A percentile compares a stretch with the other conserved stretches of the same genome.
These are phyloP conservation scores for Micromonas pusilla DNA, from an alignment of 139 green algal genomes.

Conservation along the genomic window DNA sequence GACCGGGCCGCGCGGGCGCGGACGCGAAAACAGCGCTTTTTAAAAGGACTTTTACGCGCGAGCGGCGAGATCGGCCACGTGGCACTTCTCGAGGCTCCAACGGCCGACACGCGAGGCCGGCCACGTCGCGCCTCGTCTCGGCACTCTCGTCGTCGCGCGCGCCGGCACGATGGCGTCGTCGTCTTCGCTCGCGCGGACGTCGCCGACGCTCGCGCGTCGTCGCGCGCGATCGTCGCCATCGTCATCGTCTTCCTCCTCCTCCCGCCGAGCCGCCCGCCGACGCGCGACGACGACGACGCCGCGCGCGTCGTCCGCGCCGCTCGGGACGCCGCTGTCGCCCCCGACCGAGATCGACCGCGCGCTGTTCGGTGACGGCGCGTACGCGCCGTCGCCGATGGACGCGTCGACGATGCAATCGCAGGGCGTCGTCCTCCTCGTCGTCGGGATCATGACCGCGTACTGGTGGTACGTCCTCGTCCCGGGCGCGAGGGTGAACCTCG, in stretches of 20 bases:
- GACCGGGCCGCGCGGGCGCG: no score
- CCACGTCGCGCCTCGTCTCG: no score
- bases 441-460: conserved; percentile 10
- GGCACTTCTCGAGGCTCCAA: no score
- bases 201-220: background rate
- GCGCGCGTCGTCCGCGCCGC: background rate
- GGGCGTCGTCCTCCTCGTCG: conserved; percentile 14
- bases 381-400: conserved; percentile 30
- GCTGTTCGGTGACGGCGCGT: background rate
- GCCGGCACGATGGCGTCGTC: background rate
- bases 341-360: background rate
- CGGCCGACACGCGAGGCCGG: no score
- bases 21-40: no score
- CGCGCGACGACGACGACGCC: no score
- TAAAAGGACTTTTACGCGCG: no score
- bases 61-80: no score
- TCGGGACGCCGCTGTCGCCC: background rate
- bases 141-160: background rate
- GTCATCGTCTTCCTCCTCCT: no score
- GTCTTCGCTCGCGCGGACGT: background rate
- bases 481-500: conserved; percentile 17
- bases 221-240: background rate
- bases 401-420: background rate
- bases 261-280: no score
- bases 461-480: conserved; percentile 36